A percentile compares a stretch with the other conserved stretches of the same genome.
Conservation (phyloP, 768 basidiomycete species). For the Tubosaeta sp. region DNA sequence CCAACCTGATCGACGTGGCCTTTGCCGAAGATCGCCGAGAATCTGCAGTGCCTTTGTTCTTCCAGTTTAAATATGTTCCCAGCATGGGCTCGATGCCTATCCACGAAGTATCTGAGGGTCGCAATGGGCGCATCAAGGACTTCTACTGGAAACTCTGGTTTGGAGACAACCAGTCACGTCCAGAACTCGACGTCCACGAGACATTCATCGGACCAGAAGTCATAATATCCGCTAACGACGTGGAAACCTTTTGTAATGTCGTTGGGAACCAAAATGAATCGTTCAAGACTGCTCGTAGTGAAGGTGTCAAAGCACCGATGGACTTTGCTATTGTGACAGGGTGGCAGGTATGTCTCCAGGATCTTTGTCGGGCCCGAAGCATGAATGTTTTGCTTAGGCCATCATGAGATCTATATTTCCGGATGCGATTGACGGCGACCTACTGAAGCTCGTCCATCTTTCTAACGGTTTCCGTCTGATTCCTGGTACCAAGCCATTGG, state of each 20-base stretch:
- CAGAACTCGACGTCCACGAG: constrained; percentile 74
- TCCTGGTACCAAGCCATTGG: constrained; percentile 68
- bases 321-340: constrained; percentile 98
- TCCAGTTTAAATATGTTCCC: constrained; percentile 85
- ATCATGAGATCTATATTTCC: constrained; percentile 99
- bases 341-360: constrained; percentile 74
- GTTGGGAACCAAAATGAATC: constrained; percentile 90
- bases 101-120: constrained; percentile 78
- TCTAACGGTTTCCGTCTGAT: constrained; percentile 95
- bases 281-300: constrained; percentile 76
- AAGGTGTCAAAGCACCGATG: constrained; percentile 83
- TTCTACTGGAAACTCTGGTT: constrained; percentile 99
- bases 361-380: neutral
- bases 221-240: constrained; percentile 65
- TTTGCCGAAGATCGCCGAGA: constrained; percentile 81
- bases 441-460: constrained; percentile 93
- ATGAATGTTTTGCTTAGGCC: constrained; percentile 50
- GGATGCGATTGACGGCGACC: constrained; percentile 82
- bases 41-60: constrained; percentile 69
- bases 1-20: constrained; percentile 61
- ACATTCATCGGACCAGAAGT: constrained; percentile 87
- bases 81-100: constrained; percentile 88
- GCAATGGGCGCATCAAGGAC: constrained; percentile 89
- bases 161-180: constrained; percentile 75
- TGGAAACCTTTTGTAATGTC: constrained; percentile 89